phyloP scores from a whole-genome alignment of 1,139 yeast genomes.

The Hyphopichia burtonii region DNA sequence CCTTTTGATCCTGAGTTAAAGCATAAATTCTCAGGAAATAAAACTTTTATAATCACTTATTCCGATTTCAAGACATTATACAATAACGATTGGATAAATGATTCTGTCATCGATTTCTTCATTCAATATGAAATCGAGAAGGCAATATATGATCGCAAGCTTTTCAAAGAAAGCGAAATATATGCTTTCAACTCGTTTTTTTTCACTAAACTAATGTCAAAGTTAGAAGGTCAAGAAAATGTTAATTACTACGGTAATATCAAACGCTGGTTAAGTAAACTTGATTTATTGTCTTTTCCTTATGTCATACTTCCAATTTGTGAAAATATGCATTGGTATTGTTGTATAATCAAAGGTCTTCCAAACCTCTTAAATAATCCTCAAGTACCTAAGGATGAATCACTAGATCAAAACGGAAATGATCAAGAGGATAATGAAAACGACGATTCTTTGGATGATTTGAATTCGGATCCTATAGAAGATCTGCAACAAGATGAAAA shows the following conservation, averaged over 20 bases:
- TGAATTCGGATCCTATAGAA: neutral
- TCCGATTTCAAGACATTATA: slow-evolving; percentile 68
- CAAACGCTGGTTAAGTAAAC: slow-evolving; percentile 74
- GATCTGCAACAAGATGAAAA: neutral
- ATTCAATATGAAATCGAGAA: slow-evolving; percentile 54
- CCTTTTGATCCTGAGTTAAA: slow-evolving; percentile 52
- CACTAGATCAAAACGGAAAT: neutral
- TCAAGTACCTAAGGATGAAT: neutral
- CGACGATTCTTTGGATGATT: neutral
- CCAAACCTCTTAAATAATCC: slow-evolving; percentile 29
- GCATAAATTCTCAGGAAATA: slow-evolving; percentile 48
- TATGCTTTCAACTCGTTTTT: slow-evolving; percentile 84
- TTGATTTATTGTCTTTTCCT: slow-evolving; percentile 60
- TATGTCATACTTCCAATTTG: slow-evolving; percentile 80
- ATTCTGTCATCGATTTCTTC: slow-evolving; percentile 70
- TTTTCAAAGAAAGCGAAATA: slow-evolving; percentile 29
- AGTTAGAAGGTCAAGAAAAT: slow-evolving; percentile 10
- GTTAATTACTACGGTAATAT: slow-evolving; percentile 60
- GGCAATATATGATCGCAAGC: slow-evolving; percentile 21
- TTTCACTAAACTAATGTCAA: slow-evolving; percentile 59
- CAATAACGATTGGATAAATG: slow-evolving; percentile 76
- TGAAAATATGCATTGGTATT: slow-evolving; percentile 84
- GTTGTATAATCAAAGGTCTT: slow-evolving; percentile 60
- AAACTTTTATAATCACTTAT: slow-evolving; percentile 49
- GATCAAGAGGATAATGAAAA: neutral